Conservation (phyloP, 1,284 basidiomycete species). For the Austroboletus olivaceoglutinosus region DNA sequence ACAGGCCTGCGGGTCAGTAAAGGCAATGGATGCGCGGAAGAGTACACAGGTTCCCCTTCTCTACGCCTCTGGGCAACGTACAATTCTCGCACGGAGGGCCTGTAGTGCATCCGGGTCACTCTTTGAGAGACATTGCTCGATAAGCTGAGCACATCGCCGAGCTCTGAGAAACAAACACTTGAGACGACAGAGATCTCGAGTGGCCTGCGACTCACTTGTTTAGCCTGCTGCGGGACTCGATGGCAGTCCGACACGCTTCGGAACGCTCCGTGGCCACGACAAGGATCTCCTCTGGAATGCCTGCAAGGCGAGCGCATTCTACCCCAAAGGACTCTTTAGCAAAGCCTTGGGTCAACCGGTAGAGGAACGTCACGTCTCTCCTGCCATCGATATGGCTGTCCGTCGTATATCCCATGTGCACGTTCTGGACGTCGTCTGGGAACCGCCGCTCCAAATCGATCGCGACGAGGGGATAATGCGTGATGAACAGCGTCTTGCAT, state of each 20-base stretch:
- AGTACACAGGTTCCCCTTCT: not conserved
- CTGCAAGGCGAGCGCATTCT: constrained; percentile 86
- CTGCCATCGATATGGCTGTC: constrained; percentile 66
- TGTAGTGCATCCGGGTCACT: constrained; percentile 17
- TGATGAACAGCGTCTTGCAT: constrained; percentile 91
- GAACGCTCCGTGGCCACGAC: constrained; percentile 57
- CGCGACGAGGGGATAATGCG: constrained; percentile 83
- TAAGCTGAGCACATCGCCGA: constrained; percentile 21
- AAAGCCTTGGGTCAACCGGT: constrained; percentile 68
- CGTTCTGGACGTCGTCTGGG: constrained; percentile 62
- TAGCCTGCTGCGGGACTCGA: constrained; percentile 48
- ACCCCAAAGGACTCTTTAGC: constrained; percentile 84
- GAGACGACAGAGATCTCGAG: not conserved
- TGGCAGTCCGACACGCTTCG: constrained; percentile 51
- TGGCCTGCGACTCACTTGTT: constrained; percentile 45
- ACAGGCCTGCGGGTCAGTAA: not conserved
- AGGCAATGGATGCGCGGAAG: not conserved
- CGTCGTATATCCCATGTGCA: constrained; percentile 84
- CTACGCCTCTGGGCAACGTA: constrained; percentile 12
- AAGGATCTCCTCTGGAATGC: constrained; percentile 68
- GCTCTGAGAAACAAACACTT: constrained; percentile 11
- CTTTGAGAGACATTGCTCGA: constrained; percentile 26
- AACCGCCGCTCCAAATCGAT: constrained; percentile 54
- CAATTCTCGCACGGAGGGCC: constrained; percentile 17
- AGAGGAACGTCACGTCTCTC: constrained; percentile 83